Evolutionary conservation across 192 early-diverging fungal genomes (phyloP).

Genomic region (Gryganskiella cystojenkinii): DNA sequence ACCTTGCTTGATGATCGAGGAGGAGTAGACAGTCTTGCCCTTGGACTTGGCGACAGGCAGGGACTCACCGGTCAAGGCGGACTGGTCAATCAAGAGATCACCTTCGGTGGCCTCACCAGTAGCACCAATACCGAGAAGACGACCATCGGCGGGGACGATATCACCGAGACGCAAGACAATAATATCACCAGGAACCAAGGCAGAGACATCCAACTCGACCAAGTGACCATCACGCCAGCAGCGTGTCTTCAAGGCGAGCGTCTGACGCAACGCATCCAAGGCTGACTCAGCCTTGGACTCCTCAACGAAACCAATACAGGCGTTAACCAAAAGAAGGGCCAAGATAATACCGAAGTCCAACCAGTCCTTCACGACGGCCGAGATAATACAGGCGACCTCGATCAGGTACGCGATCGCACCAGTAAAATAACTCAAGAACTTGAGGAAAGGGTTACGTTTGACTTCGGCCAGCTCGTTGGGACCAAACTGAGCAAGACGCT

Average conservation of each 20-base stretch:
- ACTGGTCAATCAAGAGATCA: no score
- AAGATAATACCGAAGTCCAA: constrained; percentile 87
- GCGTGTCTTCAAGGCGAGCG: constrained; percentile 87
- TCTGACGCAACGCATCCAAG: constrained; percentile 93
- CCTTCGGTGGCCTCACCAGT: constrained; percentile 64
- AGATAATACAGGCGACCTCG: constrained; percentile 86
- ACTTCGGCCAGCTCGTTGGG: constrained; percentile 84
- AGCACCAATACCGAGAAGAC: constrained; percentile 78
- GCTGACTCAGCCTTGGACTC: constrained; percentile 93
- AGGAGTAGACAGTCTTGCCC: constrained; percentile 84
- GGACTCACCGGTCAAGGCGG: constrained; percentile 85
- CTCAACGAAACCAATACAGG: constrained; percentile 91
- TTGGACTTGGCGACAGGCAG: constrained; percentile 84
- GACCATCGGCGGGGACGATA: constrained; percentile 92
- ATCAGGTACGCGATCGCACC: constrained; percentile 90
- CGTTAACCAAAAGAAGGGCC: constrained; percentile 84
- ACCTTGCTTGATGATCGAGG: constrained; percentile 91
- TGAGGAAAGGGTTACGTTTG: constrained; percentile 85
- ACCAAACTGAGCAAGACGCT: constrained; percentile 80
- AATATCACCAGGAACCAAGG: constrained; percentile 91
- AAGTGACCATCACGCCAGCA: constrained; percentile 81
- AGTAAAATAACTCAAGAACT: constrained; percentile 87
- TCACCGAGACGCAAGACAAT: constrained; percentile 93
- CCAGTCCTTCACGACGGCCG: constrained; percentile 71
- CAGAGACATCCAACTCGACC: constrained; percentile 74